Conservation (phyloP, 2,329 filamentous ascomycete genomes). For the Ophidiomyces ophidiicola region DNA sequence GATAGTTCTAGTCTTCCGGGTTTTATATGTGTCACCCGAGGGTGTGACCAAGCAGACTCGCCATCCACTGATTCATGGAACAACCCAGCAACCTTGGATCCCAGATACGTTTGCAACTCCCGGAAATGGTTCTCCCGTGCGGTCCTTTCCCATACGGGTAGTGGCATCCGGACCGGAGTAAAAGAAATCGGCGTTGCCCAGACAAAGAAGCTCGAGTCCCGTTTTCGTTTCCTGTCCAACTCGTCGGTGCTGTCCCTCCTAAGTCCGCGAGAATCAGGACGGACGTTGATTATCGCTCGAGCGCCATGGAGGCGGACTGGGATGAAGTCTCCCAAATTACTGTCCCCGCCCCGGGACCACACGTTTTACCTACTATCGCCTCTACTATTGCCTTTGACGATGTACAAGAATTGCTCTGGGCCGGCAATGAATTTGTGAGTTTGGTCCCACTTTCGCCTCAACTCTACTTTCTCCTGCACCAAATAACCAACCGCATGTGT, state of each 20-base stretch:
- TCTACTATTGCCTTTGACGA: constrained; percentile 82
- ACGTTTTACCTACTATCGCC: constrained; percentile 57
- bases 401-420: constrained; percentile 81
- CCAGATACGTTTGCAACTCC: not conserved
- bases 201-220: not conserved
- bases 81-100: not conserved
- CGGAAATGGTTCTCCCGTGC: constrained; percentile 26
- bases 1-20: too few species aligned
- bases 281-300: not conserved
- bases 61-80: not conserved
- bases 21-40: too few species aligned
- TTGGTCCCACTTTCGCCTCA: not conserved
- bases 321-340: constrained; percentile 66
- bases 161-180: constrained; percentile 13
- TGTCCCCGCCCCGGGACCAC: constrained; percentile 63
- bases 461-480: not conserved
- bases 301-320: constrained; percentile 38
- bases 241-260: too few species aligned
- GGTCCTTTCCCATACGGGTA: constrained; percentile 25
- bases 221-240: too few species aligned
- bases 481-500: not conserved
- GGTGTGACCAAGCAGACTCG: not conserved
- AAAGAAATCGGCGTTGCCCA: not conserved
- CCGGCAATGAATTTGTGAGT: constrained; percentile 76
- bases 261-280: not conserved